A percentile compares a stretch with the other conserved stretches of the same genome.
These are phyloP conservation scores for Penicillium sumatraense DNA, from an alignment of 2,329 filamentous ascomycete species.

Conservation along the genomic window DNA sequence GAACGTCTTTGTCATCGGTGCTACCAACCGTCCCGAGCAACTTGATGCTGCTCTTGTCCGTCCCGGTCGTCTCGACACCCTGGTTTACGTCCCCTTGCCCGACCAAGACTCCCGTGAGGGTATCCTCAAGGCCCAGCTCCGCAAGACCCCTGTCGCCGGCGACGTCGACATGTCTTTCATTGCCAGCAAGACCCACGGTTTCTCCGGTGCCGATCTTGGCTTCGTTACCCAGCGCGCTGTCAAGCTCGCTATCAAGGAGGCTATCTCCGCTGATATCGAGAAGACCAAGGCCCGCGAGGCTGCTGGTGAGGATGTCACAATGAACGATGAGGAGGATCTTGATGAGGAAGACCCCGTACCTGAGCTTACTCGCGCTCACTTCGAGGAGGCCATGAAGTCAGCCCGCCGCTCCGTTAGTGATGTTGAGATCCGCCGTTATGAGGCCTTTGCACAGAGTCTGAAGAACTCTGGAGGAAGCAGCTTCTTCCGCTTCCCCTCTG, in stretches of 20 bases:
- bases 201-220: constrained; percentile 98
- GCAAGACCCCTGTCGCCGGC: constrained; percentile 89
- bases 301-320: constrained; percentile 73
- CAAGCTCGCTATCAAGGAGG: constrained; percentile 99
- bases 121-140: constrained; percentile 93
- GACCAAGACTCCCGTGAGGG: constrained; percentile 86
- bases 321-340: constrained; percentile 69
- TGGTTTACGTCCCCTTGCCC: constrained; percentile 96
- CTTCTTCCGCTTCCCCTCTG: constrained; percentile 93
- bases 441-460: constrained; percentile 98
- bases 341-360: constrained; percentile 86
- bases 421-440: constrained; percentile 96
- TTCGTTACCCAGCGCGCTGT: constrained; percentile 99
- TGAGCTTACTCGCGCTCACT: constrained; percentile 93
- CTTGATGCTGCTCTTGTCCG: constrained; percentile 97
- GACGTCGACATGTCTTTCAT: constrained; percentile 93
- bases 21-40: constrained; percentile 98
- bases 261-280: constrained; percentile 87
- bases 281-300: constrained; percentile 87
- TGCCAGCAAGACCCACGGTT: constrained; percentile 95
- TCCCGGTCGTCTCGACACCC: constrained; percentile 96
- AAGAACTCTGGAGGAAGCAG: constrained; percentile 95
- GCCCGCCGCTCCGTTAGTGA: constrained; percentile 93
- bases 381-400: constrained; percentile 97
- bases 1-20: constrained; percentile 99